These are phyloP conservation scores for Calocera cornea DNA, from an alignment of 768 basidiomycete genomes.

Conservation along the genomic window DNA sequence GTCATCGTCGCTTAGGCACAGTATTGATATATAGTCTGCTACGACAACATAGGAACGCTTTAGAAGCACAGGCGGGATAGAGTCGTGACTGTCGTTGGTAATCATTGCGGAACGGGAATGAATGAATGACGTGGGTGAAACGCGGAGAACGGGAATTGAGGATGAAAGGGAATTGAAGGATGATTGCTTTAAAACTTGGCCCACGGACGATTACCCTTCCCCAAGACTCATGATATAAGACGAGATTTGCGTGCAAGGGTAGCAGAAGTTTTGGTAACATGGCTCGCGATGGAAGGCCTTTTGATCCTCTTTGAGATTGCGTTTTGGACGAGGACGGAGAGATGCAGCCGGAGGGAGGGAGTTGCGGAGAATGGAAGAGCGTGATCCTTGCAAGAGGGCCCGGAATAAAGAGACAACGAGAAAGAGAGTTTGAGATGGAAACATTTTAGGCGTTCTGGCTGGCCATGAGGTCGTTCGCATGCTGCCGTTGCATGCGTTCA, in stretches of 20 bases:
- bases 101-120: conserved; percentile 2
- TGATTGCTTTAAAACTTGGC: neutral
- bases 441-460: neutral
- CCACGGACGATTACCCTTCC: neutral
- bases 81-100: neutral
- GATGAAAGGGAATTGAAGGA: neutral
- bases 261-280: neutral
- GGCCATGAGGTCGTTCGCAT: conserved; percentile 2
- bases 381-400: neutral
- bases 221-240: neutral
- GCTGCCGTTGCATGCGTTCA: neutral
- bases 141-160: no score
- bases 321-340: neutral
- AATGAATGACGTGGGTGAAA: neutral
- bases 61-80: neutral
- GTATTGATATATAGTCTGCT: neutral
- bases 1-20: neutral
- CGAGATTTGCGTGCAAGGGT: neutral
- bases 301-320: neutral
- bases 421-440: neutral
- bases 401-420: neutral
- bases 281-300: neutral
- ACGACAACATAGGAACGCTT: neutral
- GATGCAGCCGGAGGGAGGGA: neutral
- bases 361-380: neutral